Evolutionary conservation across 2,329 filamentous ascomycete species (phyloP), one percentile per base, ranked within the genome.

Genomic region (Cladorrhinum sp.): DNA sequence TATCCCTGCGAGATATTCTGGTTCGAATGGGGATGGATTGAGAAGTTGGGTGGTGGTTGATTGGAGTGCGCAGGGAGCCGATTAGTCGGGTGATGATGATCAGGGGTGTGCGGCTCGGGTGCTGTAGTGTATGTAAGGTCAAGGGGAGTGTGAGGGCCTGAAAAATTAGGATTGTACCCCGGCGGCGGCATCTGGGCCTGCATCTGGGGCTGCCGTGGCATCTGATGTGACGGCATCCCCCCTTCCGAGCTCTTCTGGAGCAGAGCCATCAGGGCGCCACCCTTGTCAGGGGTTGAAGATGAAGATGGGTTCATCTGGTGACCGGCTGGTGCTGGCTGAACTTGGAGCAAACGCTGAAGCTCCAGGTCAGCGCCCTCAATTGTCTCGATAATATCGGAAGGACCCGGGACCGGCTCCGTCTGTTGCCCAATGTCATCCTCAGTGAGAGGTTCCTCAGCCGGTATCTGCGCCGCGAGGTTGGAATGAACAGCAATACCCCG

Each of bases 361-460:
- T 84, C 82, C 57, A 72, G 73, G 13, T 78, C 82, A 9, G 82
- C 81, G 9, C 78, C 80, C 62, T 79, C 80, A 9, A 83, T 70
- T 1, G 79, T 79, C 58, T 80, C 77, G 49, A 79, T 74, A 2
- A 73, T 70, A 29, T 72, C 69, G 20, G 68, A 59, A 49, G 69
- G 56, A 41, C 65, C 64, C 16, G 69, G 65, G 16, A 74, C 67
- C 18, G 73, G 66, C 27, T 77, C 73, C 7, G 73, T 73, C 64
- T 80, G 73, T 50, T 73, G 70, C 65, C 77, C 76, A n/a, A 76
- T 70, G 55, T 90, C 86, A 58, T 90, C 87, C 70, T 89, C 85
- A 6, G 85, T 85, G 55, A 82, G 73, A 38, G 79, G 77, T 63
- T 89, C 85, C 49, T 87, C 83, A 23, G 78, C 73, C 13, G 79